A percentile compares a stretch with the other conserved stretches of the same genome.
Conservation (phyloP, 1,284 basidiomycete genomes). For the Marasmius tenuissimus region DNA sequence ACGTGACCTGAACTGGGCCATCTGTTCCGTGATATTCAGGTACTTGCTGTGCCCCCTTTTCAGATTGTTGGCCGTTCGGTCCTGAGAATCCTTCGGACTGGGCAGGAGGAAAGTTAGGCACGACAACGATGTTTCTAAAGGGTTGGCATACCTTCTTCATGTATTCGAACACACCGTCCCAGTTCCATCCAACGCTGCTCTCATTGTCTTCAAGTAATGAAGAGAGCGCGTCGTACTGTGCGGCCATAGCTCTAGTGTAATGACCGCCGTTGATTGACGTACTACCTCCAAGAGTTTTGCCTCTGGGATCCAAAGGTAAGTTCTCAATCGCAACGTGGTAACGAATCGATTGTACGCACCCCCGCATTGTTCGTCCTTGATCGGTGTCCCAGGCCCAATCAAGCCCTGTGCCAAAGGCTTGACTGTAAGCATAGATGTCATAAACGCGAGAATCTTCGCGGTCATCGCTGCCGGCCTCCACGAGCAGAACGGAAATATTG, state of each 20-base stretch:
- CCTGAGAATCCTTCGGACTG: slow-evolving; percentile 56
- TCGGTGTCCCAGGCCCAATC: slow-evolving; percentile 53
- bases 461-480: slow-evolving; percentile 58
- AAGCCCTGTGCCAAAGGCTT: slow-evolving; percentile 45
- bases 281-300: slow-evolving; percentile 60
- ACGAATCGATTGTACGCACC: slow-evolving; percentile 30
- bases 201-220: slow-evolving; percentile 49
- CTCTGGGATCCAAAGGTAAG: slow-evolving; percentile 24
- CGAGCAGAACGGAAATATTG: slow-evolving; percentile 48
- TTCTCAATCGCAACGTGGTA: neutral
- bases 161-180: slow-evolving; percentile 49
- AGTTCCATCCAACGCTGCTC: slow-evolving; percentile 54
- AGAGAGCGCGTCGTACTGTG: slow-evolving; percentile 11
- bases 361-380: slow-evolving; percentile 42
- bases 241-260: slow-evolving; percentile 50
- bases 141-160: slow-evolving; percentile 45
- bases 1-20: slow-evolving; percentile 56
- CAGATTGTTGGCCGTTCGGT: slow-evolving; percentile 48
- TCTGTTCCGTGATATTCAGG: slow-evolving; percentile 48
- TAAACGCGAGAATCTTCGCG: slow-evolving; percentile 45
- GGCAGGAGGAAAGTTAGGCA: neutral
- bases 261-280: slow-evolving; percentile 61
- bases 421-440: slow-evolving; percentile 48
- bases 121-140: neutral
- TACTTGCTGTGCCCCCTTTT: slow-evolving; percentile 47